Evolutionary conservation across 2,329 filamentous ascomycete genomes (phyloP).

Genomic region (Neofusicoccum sp.): DNA sequence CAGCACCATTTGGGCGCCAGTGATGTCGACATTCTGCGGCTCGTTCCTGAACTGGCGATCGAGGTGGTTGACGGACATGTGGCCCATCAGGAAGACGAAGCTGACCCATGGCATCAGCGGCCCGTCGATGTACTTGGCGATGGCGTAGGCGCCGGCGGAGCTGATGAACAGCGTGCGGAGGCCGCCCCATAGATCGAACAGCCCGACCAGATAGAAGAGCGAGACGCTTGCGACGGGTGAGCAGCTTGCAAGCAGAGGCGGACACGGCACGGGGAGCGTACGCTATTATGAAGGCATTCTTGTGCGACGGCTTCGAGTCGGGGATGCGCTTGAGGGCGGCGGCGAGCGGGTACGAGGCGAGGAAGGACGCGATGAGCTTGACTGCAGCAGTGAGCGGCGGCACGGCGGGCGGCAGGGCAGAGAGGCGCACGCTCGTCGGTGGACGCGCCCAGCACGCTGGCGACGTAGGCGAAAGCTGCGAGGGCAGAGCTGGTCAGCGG

Average conservation of each 20-base stretch:
- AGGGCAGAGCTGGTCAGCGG: not conserved
- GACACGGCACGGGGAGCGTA: slow-evolving; percentile 42
- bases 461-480: slow-evolving; percentile 64
- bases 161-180: slow-evolving; percentile 78
- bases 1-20: slow-evolving; percentile 95
- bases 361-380: slow-evolving; percentile 88
- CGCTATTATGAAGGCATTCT: slow-evolving; percentile 86
- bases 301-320: slow-evolving; percentile 77
- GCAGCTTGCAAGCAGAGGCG: not conserved
- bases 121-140: slow-evolving; percentile 80
- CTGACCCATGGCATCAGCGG: slow-evolving; percentile 98
- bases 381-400: slow-evolving; percentile 57
- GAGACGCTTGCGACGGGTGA: slow-evolving; percentile 60
- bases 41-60: slow-evolving; percentile 71
- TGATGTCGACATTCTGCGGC: slow-evolving; percentile 77
- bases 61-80: slow-evolving; percentile 91
- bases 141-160: slow-evolving; percentile 76
- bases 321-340: slow-evolving; percentile 87
- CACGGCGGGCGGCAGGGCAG: not conserved
- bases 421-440: slow-evolving; percentile 62
- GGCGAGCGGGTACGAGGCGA: slow-evolving; percentile 90
- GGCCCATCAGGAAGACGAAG: slow-evolving; percentile 91
- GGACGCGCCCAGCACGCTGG: slow-evolving; percentile 61
- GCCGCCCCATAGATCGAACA: slow-evolving; percentile 91
- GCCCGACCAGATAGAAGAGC: slow-evolving; percentile 87